Base-by-base conservation (phyloP, 345 rosid genomes). In the Litchi chinensis region DNA sequence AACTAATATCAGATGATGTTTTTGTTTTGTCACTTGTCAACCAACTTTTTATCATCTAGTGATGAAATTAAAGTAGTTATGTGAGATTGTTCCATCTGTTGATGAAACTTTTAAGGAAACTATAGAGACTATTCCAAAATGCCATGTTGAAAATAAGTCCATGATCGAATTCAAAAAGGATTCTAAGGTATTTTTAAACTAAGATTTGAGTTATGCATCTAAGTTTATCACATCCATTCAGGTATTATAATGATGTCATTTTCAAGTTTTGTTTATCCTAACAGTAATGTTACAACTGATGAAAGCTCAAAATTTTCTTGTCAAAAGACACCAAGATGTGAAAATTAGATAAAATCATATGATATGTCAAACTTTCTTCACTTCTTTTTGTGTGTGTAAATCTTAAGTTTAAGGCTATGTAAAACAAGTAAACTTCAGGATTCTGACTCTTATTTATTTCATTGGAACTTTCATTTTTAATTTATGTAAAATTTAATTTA, bases 11-110 rank as follows among this genome's bases (percentile, higher is more conserved):
- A n/a, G n/a, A n/a, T n/a, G n/a, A n/a, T n/a, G n/a, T n/a, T n/a
- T n/a, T n/a, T n/a, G n/a, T n/a, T n/a, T n/a, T n/a, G n/a, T n/a
- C n/a, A n/a, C n/a, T n/a, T n/a, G n/a, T n/a, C n/a, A n/a, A n/a
- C n/a, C n/a, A n/a, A n/a, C n/a, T n/a, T n/a, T 48, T 57, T 83
- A 82, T 77, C 85, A 81, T 80, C 91, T 96, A 57, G 97, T 92
- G 77, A 76, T 94, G 84, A 96, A 93, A 86, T 92, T 94, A 22
- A 89, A 84, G 88, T 76, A 86, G n/a, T 82, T 85, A 54, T 92
- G 90, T 88, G 93, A 93, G 73, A 84, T 89, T 76, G 91, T 92
- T 63, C 93, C 99, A 46, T 95, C 91, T 50, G 66, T 93, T 73
- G 96, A 93, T 86, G 84, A 82, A 81, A 85, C 95, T 69, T 89